Conservation (phyloP, 2,329 filamentous ascomycete genomes). For the Hansfordia pulvinata region DNA sequence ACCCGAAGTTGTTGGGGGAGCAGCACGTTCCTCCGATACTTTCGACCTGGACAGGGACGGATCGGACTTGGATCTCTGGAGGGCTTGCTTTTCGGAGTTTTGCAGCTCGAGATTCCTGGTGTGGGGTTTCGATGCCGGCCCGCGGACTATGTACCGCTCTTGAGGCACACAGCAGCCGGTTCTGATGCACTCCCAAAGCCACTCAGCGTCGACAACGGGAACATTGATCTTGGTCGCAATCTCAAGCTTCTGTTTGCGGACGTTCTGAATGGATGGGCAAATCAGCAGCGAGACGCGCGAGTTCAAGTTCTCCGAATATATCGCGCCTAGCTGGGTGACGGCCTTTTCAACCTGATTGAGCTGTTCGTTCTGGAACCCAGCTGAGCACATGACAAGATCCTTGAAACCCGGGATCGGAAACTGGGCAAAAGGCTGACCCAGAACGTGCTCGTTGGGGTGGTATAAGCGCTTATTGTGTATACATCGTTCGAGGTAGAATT, state of each 20-base stretch:
- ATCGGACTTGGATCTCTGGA: slow-evolving; percentile 9
- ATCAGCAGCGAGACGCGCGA: slow-evolving; percentile 62
- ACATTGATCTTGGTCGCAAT: slow-evolving; percentile 64
- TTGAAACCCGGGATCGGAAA: slow-evolving; percentile 60
- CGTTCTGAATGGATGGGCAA: slow-evolving; percentile 42
- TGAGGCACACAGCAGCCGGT: slow-evolving; percentile 33
- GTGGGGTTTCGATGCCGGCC: too few species aligned
- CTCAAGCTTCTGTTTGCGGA: slow-evolving; percentile 64
- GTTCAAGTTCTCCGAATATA: slow-evolving; percentile 66
- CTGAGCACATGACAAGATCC: slow-evolving; percentile 61
- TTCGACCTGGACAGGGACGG: slow-evolving; percentile 6
- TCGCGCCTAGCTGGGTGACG: slow-evolving; percentile 63
- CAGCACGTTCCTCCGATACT: too few species aligned
- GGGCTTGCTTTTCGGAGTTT: slow-evolving; percentile 7
- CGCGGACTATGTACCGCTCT: slow-evolving; percentile 29
- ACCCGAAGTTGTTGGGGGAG: slow-evolving; percentile 11
- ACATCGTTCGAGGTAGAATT: slow-evolving; percentile 89
- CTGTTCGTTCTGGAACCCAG: slow-evolving; percentile 73
- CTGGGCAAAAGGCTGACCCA: slow-evolving; percentile 62
- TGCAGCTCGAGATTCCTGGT: slow-evolving; percentile 5
- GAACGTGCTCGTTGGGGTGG: slow-evolving; percentile 53
- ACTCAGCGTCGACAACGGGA: slow-evolving; percentile 66
- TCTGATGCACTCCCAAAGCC: slow-evolving; percentile 74
- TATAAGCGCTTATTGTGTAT: slow-evolving; percentile 62
- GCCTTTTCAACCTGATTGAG: slow-evolving; percentile 72